These are phyloP conservation scores for Xerophyta viscosa DNA, from an alignment of 106 monocot species.

Conservation along the genomic window DNA sequence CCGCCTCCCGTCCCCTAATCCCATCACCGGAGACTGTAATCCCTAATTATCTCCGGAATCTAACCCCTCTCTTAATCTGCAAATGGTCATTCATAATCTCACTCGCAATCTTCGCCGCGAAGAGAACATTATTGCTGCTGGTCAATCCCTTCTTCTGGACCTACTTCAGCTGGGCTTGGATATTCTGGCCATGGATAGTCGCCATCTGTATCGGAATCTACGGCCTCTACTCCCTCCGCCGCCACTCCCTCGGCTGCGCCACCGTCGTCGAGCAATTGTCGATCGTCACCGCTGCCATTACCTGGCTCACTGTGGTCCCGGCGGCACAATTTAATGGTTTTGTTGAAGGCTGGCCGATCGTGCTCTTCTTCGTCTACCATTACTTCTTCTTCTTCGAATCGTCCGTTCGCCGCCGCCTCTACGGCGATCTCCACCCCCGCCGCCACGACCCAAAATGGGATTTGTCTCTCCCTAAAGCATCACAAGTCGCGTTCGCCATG, in stretches of 20 bases:
- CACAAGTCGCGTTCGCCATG: slow-evolving; percentile 24
- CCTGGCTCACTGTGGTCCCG: slow-evolving; percentile 70
- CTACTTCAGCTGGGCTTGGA: slow-evolving; percentile 69
- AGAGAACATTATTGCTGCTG: slow-evolving; percentile 10
- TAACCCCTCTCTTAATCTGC: slow-evolving; percentile 54
- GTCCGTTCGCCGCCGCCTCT: slow-evolving; percentile 52
- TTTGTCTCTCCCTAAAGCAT: slow-evolving; percentile 21
- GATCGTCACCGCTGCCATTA: slow-evolving; percentile 38
- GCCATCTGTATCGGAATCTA: slow-evolving; percentile 28
- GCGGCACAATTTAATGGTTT: slow-evolving; percentile 73
- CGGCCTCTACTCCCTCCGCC: slow-evolving; percentile 36
- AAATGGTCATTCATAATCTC: slow-evolving; percentile 45
- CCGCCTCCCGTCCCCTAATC: slow-evolving; percentile 9
- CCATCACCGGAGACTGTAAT: slow-evolving; percentile 1
- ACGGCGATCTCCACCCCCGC: slow-evolving; percentile 56
- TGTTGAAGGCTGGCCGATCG: slow-evolving; percentile 76
- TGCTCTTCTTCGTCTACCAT: slow-evolving; percentile 70
- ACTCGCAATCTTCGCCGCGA: slow-evolving; percentile 24
- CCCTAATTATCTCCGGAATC: slow-evolving; percentile 15
- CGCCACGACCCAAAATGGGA: slow-evolving; percentile 68
- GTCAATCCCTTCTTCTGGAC: slow-evolving; percentile 71
- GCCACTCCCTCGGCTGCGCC: slow-evolving; percentile 24
- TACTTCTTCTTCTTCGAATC: slow-evolving; percentile 93
- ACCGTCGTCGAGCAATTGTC: slow-evolving; percentile 46
- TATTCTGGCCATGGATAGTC: slow-evolving; percentile 65